Evolutionary conservation across 768 basidiomycete species (phyloP).

Genomic region (Exidia glandulosa): DNA sequence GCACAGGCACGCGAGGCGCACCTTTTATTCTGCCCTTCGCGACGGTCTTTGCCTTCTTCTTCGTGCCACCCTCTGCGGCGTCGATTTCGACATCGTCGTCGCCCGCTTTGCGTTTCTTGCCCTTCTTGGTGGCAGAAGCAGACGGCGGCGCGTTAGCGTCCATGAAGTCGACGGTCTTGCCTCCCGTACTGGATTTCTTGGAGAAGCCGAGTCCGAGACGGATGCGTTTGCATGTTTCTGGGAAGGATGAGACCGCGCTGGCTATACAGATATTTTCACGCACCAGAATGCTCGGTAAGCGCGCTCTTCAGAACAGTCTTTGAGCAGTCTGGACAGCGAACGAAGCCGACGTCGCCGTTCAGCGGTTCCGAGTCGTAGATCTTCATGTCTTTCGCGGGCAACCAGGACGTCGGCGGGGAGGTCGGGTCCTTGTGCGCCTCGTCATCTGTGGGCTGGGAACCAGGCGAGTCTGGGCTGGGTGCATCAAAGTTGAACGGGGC

Average conservation of each 20-base stretch:
- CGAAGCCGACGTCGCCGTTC: conserved; percentile 50
- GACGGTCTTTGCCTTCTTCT: conserved; percentile 67
- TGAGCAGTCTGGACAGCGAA: conserved; percentile 69
- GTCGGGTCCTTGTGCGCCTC: conserved; percentile 20
- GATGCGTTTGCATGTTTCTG: conserved; percentile 54
- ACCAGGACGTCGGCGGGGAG: conserved; percentile 76
- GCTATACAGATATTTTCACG: neutral
- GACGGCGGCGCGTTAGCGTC: neutral
- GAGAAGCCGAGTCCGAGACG: conserved; percentile 25
- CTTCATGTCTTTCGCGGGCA: conserved; percentile 80
- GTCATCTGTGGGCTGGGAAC: neutral
- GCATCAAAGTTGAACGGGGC: neutral
- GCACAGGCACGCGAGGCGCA: conserved; percentile 1
- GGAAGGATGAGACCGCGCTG: neutral
- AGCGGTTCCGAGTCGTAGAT: conserved; percentile 73
- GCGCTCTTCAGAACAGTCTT: conserved; percentile 74
- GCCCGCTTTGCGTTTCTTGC: conserved; percentile 68
- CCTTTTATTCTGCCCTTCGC: conserved; percentile 70
- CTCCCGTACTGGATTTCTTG: conserved; percentile 41
- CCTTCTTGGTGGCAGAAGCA: conserved; percentile 15
- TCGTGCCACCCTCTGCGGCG: conserved; percentile 35
- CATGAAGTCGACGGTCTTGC: conserved; percentile 4
- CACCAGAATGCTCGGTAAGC: conserved; percentile 33
- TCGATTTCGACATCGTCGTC: conserved; percentile 51
- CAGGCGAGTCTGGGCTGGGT: conserved; percentile 1